phyloP scores from a whole-genome alignment of 176 grass and related monocot genomes.

The Rhipidocladum racemiflorum region DNA sequence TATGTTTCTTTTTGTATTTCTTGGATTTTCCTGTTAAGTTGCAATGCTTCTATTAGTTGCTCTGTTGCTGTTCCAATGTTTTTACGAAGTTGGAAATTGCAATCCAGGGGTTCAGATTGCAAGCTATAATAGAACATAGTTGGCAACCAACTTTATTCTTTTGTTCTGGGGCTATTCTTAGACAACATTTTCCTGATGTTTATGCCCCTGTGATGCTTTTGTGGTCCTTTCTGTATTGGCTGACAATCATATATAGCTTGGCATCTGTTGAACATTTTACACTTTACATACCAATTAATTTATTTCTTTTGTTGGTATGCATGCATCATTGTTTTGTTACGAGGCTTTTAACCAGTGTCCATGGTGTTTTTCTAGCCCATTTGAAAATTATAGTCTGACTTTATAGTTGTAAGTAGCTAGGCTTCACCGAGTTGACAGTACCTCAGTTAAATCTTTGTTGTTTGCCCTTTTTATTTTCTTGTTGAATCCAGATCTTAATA shows the following conservation, averaged over 20 bases:
- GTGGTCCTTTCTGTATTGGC: not conserved
- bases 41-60: not conserved
- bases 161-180: not conserved
- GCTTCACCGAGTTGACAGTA: not conserved
- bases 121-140: not conserved
- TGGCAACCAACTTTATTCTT: not conserved
- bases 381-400: not conserved
- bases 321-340: not conserved
- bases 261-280: not conserved
- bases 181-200: not conserved
- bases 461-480: not conserved
- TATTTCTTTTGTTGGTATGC: not conserved
- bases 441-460: not conserved
- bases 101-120: not conserved
- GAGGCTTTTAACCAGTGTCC: not conserved
- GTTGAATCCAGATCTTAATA: not conserved
- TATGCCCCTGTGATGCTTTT: not conserved
- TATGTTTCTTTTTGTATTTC: not conserved
- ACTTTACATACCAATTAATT: not conserved
- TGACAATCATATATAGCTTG: not conserved
- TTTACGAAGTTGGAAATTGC: not conserved
- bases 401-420: not conserved
- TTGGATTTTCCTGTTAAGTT: not conserved
- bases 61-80: not conserved
- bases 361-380: not conserved